phyloP scores from a whole-genome alignment of 352 stramenopile genomes.

The Phytophthora pini region DNA sequence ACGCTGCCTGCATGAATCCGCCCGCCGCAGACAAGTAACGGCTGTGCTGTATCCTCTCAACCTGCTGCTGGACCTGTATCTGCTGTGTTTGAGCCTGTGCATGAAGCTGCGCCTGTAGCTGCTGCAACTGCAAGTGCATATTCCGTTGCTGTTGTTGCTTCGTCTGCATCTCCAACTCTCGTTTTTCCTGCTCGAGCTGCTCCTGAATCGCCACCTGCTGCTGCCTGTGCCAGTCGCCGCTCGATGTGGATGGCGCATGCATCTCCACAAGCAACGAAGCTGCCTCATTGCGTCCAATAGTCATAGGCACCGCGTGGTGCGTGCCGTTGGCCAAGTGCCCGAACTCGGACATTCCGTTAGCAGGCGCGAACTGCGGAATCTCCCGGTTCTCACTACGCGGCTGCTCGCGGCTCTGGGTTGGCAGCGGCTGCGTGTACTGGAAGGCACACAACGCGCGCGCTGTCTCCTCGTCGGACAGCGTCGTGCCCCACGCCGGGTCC shows the following conservation, averaged over 20 bases:
- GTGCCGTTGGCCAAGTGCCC: slow-evolving; percentile 9
- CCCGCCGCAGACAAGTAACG: slow-evolving; percentile 2
- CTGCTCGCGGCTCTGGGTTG: slow-evolving; percentile 8
- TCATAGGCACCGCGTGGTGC: slow-evolving; percentile 19
- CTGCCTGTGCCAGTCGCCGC: slow-evolving; percentile 28
- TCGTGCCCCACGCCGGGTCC: slow-evolving; percentile 37
- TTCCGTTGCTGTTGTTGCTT: slow-evolving; percentile 28
- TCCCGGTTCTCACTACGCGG: neutral
- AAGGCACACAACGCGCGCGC: slow-evolving; percentile 35
- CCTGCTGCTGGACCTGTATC: slow-evolving; percentile 17
- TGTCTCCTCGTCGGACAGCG: slow-evolving; percentile 40
- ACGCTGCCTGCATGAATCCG: slow-evolving; percentile 5
- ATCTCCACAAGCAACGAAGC: slow-evolving; percentile 18
- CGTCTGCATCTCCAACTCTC: slow-evolving; percentile 8
- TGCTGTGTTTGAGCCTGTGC: slow-evolving; percentile 16
- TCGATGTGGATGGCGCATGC: slow-evolving; percentile 16
- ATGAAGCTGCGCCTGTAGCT: slow-evolving; percentile 28
- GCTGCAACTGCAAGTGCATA: slow-evolving; percentile 19
- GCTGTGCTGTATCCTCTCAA: slow-evolving; percentile 20
- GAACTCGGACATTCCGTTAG: slow-evolving; percentile 1
- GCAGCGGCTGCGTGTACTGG: slow-evolving; percentile 15
- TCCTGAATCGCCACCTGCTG: slow-evolving; percentile 33
- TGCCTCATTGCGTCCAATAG: slow-evolving; percentile 6
- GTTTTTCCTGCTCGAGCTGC: slow-evolving; percentile 29
- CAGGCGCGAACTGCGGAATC: slow-evolving; percentile 13